phyloP scores from a whole-genome alignment of 768 basidiomycete species.

The Boletus coccyginus region DNA sequence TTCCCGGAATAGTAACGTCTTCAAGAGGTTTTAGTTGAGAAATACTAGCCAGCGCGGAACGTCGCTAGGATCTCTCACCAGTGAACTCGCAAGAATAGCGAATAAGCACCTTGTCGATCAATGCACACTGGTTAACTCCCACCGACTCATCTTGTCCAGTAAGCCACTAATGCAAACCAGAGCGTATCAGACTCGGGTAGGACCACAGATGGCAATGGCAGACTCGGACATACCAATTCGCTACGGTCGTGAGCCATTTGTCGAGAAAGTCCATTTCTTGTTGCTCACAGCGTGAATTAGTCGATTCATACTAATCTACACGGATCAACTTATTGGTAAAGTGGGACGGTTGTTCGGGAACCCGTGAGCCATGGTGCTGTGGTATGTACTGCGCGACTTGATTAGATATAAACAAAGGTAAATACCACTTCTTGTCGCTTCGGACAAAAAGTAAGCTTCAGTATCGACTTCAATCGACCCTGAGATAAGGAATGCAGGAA shows the following conservation, averaged over 20 bases:
- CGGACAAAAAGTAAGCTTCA: no score
- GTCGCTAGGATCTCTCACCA: slow-evolving; percentile 29
- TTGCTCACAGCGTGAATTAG: no score
- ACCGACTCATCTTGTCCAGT: slow-evolving; percentile 77
- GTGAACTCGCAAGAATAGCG: slow-evolving; percentile 96
- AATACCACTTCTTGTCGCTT: no score
- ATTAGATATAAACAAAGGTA: no score
- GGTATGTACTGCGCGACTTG: no score
- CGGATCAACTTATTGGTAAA: neutral
- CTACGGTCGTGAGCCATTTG: slow-evolving; percentile 31
- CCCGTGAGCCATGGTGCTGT: neutral
- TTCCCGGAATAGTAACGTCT: slow-evolving; percentile 61
- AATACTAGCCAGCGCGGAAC: neutral
- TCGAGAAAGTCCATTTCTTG: no score
- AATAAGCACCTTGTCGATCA: slow-evolving; percentile 96
- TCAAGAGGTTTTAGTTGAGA: neutral
- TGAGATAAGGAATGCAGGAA: no score
- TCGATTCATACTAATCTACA: neutral
- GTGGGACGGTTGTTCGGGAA: neutral
- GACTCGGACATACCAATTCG: slow-evolving; percentile 22
- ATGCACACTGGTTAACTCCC: slow-evolving; percentile 94
- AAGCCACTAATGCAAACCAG: slow-evolving; percentile 38
- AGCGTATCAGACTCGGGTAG: neutral
- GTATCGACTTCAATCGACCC: no score
- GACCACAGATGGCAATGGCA: neutral